Percentiles rank a stretch among this genome's conserved stretches.
phyloP scores from a whole-genome alignment of 1,284 basidiomycete species.

The Baeospora myosura region DNA sequence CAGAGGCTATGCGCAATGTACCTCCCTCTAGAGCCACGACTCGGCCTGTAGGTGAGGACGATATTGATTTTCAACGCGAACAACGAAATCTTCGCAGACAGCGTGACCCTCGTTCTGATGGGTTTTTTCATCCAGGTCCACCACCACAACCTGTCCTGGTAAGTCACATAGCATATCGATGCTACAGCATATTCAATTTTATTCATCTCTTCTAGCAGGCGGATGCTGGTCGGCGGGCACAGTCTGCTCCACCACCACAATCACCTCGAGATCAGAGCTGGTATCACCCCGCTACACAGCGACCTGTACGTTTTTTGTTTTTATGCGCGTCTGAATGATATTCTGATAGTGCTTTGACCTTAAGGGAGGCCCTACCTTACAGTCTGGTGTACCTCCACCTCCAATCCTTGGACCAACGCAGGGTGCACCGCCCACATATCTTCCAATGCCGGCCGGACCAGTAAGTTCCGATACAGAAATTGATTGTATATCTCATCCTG shows the following conservation, averaged over 20 bases:
- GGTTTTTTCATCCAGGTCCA: background rate
- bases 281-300: background rate
- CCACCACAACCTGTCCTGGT: background rate
- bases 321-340: background rate
- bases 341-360: background rate
- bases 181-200: background rate
- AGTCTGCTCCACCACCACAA: background rate
- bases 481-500: background rate
- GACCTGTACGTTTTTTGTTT: background rate
- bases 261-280: background rate
- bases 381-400: background rate
- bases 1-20: too few species aligned
- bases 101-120: background rate
- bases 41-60: background rate
- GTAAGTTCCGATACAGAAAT: conserved; percentile 1
- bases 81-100: background rate
- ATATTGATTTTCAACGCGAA: conserved; percentile 1
- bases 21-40: background rate
- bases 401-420: background rate
- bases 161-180: too few species aligned
- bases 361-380: background rate
- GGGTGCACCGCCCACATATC: background rate
- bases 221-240: background rate
- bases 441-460: conserved; percentile 3
- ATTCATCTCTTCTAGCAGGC: background rate